Evolutionary conservation across 768 basidiomycete species (phyloP).

Genomic region (Auricularia heimuer): DNA sequence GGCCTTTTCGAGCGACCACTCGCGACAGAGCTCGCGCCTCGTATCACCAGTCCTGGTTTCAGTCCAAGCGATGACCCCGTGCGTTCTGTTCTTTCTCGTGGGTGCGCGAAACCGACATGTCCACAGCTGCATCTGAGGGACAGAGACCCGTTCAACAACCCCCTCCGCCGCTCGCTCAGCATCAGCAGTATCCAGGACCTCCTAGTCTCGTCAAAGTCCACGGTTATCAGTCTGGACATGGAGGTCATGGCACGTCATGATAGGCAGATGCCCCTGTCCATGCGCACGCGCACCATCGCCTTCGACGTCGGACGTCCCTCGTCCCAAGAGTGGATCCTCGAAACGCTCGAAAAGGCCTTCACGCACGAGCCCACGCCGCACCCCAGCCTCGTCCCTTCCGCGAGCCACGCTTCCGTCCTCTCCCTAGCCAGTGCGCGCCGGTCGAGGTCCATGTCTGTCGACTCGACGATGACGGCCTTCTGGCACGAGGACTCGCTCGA

Average conservation of each 20-base stretch:
- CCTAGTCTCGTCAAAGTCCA: too few relatives aligned
- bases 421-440: neutral
- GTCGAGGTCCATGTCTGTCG: neutral
- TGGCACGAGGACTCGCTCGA: neutral
- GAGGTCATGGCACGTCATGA: neutral
- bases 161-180: too few relatives aligned
- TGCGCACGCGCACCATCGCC: neutral
- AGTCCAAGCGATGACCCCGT: too few relatives aligned
- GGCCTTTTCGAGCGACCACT: too few relatives aligned
- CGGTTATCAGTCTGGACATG: neutral
- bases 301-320: neutral
- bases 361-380: neutral
- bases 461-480: neutral
- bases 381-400: neutral
- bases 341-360: neutral
- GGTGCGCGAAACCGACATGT: too few relatives aligned
- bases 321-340: neutral
- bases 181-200: too few relatives aligned
- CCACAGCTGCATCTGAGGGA: too few relatives aligned
- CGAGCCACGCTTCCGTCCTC: neutral
- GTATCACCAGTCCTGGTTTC: too few relatives aligned
- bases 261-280: neutral
- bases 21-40: too few relatives aligned
- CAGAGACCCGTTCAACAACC: too few relatives aligned
- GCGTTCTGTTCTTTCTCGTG: too few relatives aligned